Evolutionary conservation across 371 early-diverging fungal species (phyloP).

Genomic region (Zychaea mexicana): DNA sequence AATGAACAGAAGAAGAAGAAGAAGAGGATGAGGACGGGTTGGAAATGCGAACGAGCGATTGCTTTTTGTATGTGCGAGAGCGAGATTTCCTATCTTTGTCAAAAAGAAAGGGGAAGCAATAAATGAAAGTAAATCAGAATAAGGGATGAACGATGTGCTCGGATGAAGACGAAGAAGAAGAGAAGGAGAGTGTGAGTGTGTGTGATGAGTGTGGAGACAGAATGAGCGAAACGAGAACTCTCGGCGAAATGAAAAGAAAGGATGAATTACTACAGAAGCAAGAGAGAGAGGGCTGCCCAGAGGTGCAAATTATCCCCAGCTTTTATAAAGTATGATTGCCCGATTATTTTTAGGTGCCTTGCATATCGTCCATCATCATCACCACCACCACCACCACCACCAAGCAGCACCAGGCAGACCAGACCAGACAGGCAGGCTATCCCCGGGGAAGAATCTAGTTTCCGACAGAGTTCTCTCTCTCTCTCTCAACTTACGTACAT

Average conservation of each 20-base stretch:
- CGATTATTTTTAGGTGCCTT: constrained; percentile 2
- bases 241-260: constrained; percentile 8
- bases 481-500: too few species aligned
- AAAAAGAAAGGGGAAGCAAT: constrained; percentile 18
- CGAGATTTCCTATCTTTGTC: constrained; percentile 16
- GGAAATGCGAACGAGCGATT: not conserved
- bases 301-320: not conserved
- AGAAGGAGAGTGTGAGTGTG: not conserved
- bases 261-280: not conserved
- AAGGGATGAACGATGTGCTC: constrained; percentile 13
- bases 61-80: constrained; percentile 11
- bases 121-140: constrained; percentile 22
- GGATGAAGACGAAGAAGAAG: not conserved
- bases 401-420: too few species aligned
- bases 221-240: constrained; percentile 1
- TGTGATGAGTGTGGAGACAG: not conserved
- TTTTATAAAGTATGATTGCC: not conserved
- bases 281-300: not conserved
- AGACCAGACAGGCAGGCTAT: too few species aligned
- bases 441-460: not conserved
- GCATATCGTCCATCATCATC: not conserved
- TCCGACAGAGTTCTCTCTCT: too few species aligned
- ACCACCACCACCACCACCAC: not conserved
- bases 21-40: not conserved
- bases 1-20: not conserved